A percentile compares a stretch with the other conserved stretches of the same genome.
Conservation (phyloP, 345 rosid species). For the Hevea brasiliensis region DNA sequence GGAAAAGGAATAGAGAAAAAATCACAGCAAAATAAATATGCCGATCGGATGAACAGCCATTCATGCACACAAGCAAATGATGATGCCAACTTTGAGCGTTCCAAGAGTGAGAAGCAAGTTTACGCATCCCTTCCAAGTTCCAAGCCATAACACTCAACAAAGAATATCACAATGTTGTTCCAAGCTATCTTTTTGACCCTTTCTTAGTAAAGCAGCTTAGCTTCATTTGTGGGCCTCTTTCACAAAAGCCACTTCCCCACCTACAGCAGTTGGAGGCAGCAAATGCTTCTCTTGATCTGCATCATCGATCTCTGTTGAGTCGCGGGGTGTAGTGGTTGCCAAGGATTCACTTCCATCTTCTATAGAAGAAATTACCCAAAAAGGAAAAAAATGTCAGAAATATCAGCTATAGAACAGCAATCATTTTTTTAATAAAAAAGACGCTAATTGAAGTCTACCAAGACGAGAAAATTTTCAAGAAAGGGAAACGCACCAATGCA, state of each 20-base stretch:
- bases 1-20: neutral
- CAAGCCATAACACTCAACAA: slow-evolving; percentile 8
- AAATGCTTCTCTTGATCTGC: slow-evolving; percentile 52
- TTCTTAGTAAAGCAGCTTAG: neutral
- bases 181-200: neutral
- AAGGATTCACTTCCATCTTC: slow-evolving; percentile 53
- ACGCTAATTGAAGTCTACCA: neutral
- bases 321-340: slow-evolving; percentile 36
- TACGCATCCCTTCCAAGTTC: neutral
- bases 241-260: slow-evolving; percentile 51
- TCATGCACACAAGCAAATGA: slow-evolving; percentile 4
- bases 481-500: slow-evolving; percentile 31
- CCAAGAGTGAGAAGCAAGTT: neutral
- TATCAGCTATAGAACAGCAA: neutral
- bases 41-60: slow-evolving; percentile 1
- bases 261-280: slow-evolving; percentile 35
- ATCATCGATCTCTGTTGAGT: slow-evolving; percentile 51
- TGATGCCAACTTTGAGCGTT: slow-evolving; percentile 13
- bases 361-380: slow-evolving; percentile 19
- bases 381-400: neutral
- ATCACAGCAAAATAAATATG: neutral
- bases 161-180: neutral
- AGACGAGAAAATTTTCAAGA: neutral
- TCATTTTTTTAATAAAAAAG: neutral
- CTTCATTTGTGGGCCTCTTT: slow-evolving; percentile 39